Percentiles rank a stretch among this genome's conserved stretches.
Conservation (phyloP, 257 asterid genomes). For the Nicotiana otophora region DNA sequence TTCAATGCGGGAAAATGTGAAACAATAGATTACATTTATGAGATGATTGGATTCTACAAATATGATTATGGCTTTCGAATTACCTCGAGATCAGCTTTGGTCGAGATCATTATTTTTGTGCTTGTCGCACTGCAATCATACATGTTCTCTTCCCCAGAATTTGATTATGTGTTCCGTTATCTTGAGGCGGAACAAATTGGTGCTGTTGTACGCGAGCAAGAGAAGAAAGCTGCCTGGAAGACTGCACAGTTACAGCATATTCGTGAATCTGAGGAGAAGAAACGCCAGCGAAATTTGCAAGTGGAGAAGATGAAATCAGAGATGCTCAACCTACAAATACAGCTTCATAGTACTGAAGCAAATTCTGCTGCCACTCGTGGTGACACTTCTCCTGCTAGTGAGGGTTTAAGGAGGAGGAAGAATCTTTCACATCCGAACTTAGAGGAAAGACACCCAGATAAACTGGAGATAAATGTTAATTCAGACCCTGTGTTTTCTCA, state of each 20-base stretch:
- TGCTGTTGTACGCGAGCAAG: slow-evolving; percentile 94
- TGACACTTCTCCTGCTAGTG: slow-evolving; percentile 53
- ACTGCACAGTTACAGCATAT: slow-evolving; percentile 84
- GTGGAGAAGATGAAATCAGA: slow-evolving; percentile 99
- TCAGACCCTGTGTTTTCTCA: slow-evolving; percentile 38
- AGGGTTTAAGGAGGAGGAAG: slow-evolving; percentile 71
- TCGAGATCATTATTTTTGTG: slow-evolving; percentile 83
- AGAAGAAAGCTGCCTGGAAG: slow-evolving; percentile 95
- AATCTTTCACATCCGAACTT: slow-evolving; percentile 33
- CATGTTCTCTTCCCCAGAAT: slow-evolving; percentile 94
- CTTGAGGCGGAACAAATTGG: slow-evolving; percentile 99
- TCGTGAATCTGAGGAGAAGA: slow-evolving; percentile 88
- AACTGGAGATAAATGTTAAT: slow-evolving; percentile 38
- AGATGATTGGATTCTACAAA: slow-evolving; percentile 90
- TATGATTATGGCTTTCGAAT: slow-evolving; percentile 96
- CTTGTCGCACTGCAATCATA: slow-evolving; percentile 93
- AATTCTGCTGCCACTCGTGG: slow-evolving; percentile 45
- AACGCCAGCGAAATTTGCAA: slow-evolving; percentile 81
- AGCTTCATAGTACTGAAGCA: slow-evolving; percentile 74
- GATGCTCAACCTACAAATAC: slow-evolving; percentile 93
- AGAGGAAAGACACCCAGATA: slow-evolving; percentile 45
- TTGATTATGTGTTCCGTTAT: slow-evolving; percentile 96
- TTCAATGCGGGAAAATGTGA: slow-evolving; percentile 73
- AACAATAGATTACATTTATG: slow-evolving; percentile 81
- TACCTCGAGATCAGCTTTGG: slow-evolving; percentile 96